phyloP scores from a whole-genome alignment of 202 grass and related monocot species.

The Cymbopogon flexuosus region DNA sequence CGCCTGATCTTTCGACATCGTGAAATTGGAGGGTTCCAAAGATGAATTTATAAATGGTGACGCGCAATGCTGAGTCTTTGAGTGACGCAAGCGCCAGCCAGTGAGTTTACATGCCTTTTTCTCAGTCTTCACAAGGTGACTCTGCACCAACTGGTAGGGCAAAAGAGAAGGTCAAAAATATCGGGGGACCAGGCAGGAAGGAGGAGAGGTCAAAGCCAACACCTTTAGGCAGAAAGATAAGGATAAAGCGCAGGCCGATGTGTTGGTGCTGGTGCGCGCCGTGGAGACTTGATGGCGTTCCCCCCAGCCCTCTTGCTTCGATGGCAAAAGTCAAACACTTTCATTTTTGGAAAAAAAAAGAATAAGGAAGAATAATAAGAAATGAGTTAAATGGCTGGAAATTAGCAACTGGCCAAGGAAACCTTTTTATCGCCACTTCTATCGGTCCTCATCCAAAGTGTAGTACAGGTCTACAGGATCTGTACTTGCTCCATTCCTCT shows the following conservation, averaged over 20 bases:
- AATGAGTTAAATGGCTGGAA: neutral
- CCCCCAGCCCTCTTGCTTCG: neutral
- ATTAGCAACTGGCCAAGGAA: constrained; percentile 24
- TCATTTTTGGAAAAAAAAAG: neutral
- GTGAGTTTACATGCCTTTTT: constrained; percentile 10
- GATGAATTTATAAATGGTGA: neutral
- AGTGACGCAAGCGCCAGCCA: neutral
- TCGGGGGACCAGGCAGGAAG: constrained; percentile 21
- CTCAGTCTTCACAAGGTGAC: neutral
- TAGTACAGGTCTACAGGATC: neutral
- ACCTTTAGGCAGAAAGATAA: constrained; percentile 41
- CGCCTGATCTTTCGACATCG: neutral
- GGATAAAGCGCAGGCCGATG: constrained; percentile 34
- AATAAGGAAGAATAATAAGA: neutral
- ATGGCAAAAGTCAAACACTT: constrained; percentile 35
- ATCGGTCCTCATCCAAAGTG: constrained; percentile 7
- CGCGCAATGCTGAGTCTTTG: neutral
- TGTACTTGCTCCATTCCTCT: constrained; percentile 17
- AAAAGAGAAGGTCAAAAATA: neutral
- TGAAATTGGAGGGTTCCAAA: neutral
- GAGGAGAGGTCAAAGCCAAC: constrained; percentile 31
- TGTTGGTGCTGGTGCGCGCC: constrained; percentile 18
- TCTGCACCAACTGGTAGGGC: neutral
- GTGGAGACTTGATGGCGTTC: constrained; percentile 46
- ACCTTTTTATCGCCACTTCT: constrained; percentile 18